Conservation (phyloP, 179 eudicot genomes). For the Nepenthes alata region DNA sequence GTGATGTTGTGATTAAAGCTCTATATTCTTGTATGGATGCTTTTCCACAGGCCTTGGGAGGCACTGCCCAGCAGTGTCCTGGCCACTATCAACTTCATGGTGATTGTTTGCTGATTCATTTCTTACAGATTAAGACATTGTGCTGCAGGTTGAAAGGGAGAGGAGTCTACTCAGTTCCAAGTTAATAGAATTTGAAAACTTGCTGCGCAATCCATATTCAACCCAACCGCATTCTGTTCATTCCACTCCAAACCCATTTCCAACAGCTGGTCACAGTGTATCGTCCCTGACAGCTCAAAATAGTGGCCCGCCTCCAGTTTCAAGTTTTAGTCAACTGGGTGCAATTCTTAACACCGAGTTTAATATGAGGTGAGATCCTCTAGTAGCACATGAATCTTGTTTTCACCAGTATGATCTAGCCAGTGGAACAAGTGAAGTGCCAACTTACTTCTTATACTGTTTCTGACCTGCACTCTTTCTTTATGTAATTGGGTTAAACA, state of each 20-base stretch:
- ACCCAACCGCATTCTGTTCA: conserved; percentile 26
- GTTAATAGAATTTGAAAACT: conserved; percentile 51
- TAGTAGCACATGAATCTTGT: not conserved
- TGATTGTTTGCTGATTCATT: not conserved
- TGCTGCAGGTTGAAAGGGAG: conserved; percentile 71
- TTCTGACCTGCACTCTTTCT: conserved; percentile 2
- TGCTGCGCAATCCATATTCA: conserved; percentile 45
- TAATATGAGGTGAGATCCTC: conserved; percentile 37
- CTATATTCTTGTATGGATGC: too few species aligned
- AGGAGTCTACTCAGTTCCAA: conserved; percentile 61
- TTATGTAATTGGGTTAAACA: conserved; percentile 13
- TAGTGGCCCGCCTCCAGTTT: conserved; percentile 30
- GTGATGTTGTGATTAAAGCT: too few species aligned
- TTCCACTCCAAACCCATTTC: conserved; percentile 29
- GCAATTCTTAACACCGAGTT: conserved; percentile 33
- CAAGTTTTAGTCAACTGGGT: conserved; percentile 57
- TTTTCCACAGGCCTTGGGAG: not conserved
- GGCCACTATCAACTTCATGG: not conserved
- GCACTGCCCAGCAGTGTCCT: not conserved
- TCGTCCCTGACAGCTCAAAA: conserved; percentile 26
- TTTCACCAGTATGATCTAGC: not conserved
- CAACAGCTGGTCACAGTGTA: conserved; percentile 20
- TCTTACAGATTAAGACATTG: conserved; percentile 7
- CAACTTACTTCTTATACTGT: not conserved
- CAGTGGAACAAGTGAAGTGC: not conserved